Conservation (phyloP, 1,139 yeast species). For the Lodderomyces theae region DNA sequence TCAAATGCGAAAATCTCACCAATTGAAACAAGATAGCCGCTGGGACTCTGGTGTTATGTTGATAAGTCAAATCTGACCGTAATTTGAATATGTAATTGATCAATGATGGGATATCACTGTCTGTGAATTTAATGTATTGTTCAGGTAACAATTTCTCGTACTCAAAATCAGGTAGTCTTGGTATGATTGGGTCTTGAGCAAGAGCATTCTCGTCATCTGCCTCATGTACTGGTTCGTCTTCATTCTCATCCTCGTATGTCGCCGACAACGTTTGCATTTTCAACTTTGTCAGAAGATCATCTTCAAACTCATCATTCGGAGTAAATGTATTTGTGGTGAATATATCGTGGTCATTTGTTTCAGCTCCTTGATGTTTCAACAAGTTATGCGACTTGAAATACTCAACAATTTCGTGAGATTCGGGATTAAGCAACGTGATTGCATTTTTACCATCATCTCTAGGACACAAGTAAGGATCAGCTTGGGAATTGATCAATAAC, state of each 20-base stretch:
- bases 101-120: constrained; percentile 61
- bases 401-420: constrained; percentile 31
- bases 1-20: constrained; percentile 59
- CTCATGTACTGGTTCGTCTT: constrained; percentile 24
- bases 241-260: constrained; percentile 18
- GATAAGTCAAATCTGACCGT: constrained; percentile 29
- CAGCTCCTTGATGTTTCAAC: constrained; percentile 28
- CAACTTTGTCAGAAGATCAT: constrained; percentile 43
- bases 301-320: constrained; percentile 32
- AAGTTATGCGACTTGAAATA: constrained; percentile 39
- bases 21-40: constrained; percentile 70
- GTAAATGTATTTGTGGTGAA: constrained; percentile 16
- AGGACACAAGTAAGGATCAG: constrained; percentile 40
- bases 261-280: constrained; percentile 48
- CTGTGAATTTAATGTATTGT: constrained; percentile 58
- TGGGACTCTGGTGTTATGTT: constrained; percentile 60
- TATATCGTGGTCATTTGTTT: constrained; percentile 16
- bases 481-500: constrained; percentile 36
- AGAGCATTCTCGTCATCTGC: constrained; percentile 32
- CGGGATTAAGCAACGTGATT: constrained; percentile 32
- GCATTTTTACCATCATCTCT: constrained; percentile 32
- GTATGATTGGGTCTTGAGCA: constrained; percentile 28
- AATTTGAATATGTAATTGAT: constrained; percentile 55
- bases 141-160: constrained; percentile 45
- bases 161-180: constrained; percentile 40